Conservation (phyloP, 1,284 basidiomycete genomes). For the Termitomyces sp. region DNA sequence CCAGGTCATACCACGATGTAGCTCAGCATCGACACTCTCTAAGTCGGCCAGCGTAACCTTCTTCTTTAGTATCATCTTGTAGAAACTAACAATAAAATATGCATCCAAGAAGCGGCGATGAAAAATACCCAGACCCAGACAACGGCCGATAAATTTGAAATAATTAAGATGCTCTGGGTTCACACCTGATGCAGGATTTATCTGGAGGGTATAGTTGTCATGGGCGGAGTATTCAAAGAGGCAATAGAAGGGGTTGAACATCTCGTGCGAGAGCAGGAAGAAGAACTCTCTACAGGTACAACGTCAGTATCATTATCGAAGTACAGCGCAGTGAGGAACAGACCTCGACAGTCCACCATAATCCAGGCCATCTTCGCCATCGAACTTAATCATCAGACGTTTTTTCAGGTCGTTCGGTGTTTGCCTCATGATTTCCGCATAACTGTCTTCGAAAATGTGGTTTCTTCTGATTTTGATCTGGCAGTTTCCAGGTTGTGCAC, state of each 20-base stretch:
- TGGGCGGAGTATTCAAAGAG: conserved; percentile 96
- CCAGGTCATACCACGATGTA: conserved; percentile 89
- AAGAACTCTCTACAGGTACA: conserved; percentile 54
- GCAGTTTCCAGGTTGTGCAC: conserved; percentile 86
- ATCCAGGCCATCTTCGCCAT: conserved; percentile 93
- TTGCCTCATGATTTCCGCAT: conserved; percentile 95
- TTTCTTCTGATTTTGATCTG: conserved; percentile 92
- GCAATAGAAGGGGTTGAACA: conserved; percentile 96
- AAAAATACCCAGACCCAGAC: conserved; percentile 90
- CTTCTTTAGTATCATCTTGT: conserved; percentile 96
- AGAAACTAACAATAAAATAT: conserved; percentile 95
- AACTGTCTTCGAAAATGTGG: conserved; percentile 94
- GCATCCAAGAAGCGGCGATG: conserved; percentile 94
- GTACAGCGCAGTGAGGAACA: conserved; percentile 18
- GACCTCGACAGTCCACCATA: conserved; percentile 90
- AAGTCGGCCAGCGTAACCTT: conserved; percentile 82
- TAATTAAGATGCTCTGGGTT: conserved; percentile 97
- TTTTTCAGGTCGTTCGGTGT: conserved; percentile 93
- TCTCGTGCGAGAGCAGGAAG: conserved; percentile 94
- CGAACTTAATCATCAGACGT: conserved; percentile 96
- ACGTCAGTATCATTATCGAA: conserved; percentile 16
- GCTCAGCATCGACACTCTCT: conserved; percentile 84
- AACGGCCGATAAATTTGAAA: conserved; percentile 96
- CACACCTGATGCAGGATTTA: conserved; percentile 91
- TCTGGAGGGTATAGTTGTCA: conserved; percentile 95